phyloP scores from a whole-genome alignment of 495 filamentous ascomycete genomes.

The Hypoxylon intermedium region DNA sequence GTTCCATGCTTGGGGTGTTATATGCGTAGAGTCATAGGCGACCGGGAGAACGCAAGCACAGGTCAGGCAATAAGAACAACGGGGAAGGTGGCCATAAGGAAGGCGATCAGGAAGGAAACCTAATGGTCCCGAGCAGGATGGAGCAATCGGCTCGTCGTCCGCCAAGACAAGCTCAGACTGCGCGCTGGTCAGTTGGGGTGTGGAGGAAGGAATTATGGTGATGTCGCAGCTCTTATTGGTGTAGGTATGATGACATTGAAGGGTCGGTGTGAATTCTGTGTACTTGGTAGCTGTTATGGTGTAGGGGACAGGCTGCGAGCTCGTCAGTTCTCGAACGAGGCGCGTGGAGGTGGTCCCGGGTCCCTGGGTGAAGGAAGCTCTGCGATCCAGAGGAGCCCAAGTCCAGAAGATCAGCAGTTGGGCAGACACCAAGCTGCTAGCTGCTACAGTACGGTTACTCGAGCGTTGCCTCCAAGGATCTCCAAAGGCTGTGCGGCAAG shows the following conservation, averaged over 20 bases:
- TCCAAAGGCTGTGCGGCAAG: conserved; percentile 21
- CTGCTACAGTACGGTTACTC: conserved; percentile 29
- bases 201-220: conserved; percentile 41
- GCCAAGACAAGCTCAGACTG: conserved; percentile 42
- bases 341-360: conserved; percentile 40
- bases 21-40: conserved; percentile 49
- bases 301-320: conserved; percentile 38
- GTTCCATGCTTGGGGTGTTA: conserved; percentile 59
- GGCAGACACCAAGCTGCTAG: conserved; percentile 43
- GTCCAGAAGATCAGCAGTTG: conserved; percentile 49
- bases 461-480: conserved; percentile 22
- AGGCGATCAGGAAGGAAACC: conserved; percentile 43
- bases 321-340: conserved; percentile 41
- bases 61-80: conserved; percentile 50
- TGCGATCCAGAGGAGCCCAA: conserved; percentile 42
- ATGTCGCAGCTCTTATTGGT: conserved; percentile 43
- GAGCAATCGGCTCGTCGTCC: conserved; percentile 39
- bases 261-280: conserved; percentile 40
- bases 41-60: conserved; percentile 42
- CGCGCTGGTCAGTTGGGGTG: conserved; percentile 42
- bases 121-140: conserved; percentile 36
- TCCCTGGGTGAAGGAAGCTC: conserved; percentile 43
- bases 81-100: conserved; percentile 49
- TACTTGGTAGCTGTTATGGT: conserved; percentile 21
- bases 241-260: conserved; percentile 42